Base-by-base conservation (phyloP, 108 stramenopile species). In the Pseudonitzschia pungens region DNA sequence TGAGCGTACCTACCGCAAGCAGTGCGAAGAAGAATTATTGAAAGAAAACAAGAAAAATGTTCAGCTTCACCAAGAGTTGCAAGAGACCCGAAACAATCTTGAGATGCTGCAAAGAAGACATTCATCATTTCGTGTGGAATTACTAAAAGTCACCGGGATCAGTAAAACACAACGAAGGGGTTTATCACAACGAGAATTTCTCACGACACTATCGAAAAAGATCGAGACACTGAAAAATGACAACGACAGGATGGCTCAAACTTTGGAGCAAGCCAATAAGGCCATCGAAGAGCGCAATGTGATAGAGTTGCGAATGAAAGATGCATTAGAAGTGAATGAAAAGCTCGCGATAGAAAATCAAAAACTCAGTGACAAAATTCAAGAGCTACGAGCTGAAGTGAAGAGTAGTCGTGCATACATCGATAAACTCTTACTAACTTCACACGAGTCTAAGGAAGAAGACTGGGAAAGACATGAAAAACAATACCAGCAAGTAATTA, bases 401-500 rank as follows among this genome's bases (percentile, higher is more conserved):
- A 68, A 54, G 16, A 74, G 73, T 43, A 74, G 73, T 43, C 72
- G 78, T 43, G 73, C 78, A 7, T 65, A 66, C 33, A 76, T 82
- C 27, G 76, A 76, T 45, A 82, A 74, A 29, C 41, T 77, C 16
- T 58, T 81, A 27, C 68, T 48, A 51, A 76, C 75, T 1, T 57
- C 80, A 2, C 65, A 81, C 50, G 71, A 76, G n/a, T 57, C 67
- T 5, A 59, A 76, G n/a, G 40, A 71, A 40, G 41, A 68, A 21
- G 80, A 81, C 18, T 81, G 80, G 80, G 80, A 72, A 36, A 52
- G 14, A 32, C 78, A 68, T 20, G 80, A 81, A 69, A 56, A 59
- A 0, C 69, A 81, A 58, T 76, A 76, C 59, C 72, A 81, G 29
- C 45, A 54, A 32, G 71, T 65, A 7, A 81, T 81, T 71, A 58